phyloP scores from a whole-genome alignment of 1,284 basidiomycete genomes.

The Melampsora larici-populina region DNA sequence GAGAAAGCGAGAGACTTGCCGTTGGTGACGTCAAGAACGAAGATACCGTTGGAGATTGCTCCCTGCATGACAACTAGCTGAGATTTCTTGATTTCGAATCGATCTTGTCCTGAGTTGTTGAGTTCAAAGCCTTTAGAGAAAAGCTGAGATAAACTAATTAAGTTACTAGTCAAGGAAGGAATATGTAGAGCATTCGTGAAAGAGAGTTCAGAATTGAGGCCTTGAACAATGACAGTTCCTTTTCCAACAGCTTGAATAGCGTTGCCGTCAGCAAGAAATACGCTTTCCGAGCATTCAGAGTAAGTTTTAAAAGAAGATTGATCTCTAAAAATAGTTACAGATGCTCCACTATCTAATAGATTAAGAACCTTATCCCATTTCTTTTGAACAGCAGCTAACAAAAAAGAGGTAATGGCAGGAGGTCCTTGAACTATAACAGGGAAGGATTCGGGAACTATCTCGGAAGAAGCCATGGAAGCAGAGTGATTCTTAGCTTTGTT shows the following conservation, averaged over 20 bases:
- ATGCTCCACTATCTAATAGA: no score
- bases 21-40: background rate
- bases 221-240: background rate
- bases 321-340: no score
- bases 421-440: no score
- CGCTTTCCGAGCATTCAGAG: no score
- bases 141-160: background rate
- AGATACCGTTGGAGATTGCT: background rate
- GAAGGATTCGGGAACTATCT: no score
- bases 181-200: background rate
- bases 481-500: no score
- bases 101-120: background rate
- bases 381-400: no score
- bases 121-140: background rate
- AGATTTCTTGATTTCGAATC: background rate
- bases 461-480: no score
- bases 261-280: constrained; percentile 7
- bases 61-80: background rate
- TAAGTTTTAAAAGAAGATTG: no score
- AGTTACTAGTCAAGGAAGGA: background rate
- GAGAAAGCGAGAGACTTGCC: background rate
- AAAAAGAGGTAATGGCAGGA: no score
- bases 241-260: background rate
- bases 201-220: background rate
- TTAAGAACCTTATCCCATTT: no score